A percentile compares a stretch with the other conserved stretches of the same genome.
Evolutionary conservation across 2,329 filamentous ascomycete genomes (phyloP).

Genomic region (Diaporthe caulivora): DNA sequence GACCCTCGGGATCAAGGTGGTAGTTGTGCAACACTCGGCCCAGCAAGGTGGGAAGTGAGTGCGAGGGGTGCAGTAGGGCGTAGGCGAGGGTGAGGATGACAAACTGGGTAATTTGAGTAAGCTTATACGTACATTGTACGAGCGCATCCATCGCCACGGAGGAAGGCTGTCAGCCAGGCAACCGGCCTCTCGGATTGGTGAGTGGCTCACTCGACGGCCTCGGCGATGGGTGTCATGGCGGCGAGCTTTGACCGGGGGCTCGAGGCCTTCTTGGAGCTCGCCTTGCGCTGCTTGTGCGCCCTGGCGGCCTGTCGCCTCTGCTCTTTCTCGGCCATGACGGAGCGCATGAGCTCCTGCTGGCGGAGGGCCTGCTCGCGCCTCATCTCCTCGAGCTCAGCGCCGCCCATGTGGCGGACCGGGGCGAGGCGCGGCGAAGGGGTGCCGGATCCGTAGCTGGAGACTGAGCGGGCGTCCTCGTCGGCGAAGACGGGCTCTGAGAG

Average conservation of each 20-base stretch:
- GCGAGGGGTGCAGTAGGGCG: constrained; percentile 24
- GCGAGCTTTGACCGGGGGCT: constrained; percentile 62
- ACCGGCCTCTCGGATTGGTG: not conserved
- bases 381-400: constrained; percentile 62
- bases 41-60: constrained; percentile 29
- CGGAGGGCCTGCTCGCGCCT: constrained; percentile 64
- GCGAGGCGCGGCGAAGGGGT: constrained; percentile 54
- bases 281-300: constrained; percentile 52
- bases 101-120: constrained; percentile 28
- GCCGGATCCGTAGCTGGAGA: constrained; percentile 57
- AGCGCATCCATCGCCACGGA: constrained; percentile 32
- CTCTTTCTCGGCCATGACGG: constrained; percentile 68
- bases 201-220: constrained; percentile 57
- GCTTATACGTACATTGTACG: constrained; percentile 39
- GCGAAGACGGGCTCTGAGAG: constrained; percentile 65
- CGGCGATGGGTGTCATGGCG: constrained; percentile 68
- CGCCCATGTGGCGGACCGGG: constrained; percentile 52
- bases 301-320: constrained; percentile 58
- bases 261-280: constrained; percentile 55
- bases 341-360: constrained; percentile 65
- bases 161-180: constrained; percentile 21
- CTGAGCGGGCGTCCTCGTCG: constrained; percentile 63
- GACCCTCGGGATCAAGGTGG: constrained; percentile 22
- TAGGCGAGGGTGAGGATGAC: not conserved
- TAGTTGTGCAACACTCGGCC: constrained; percentile 31